These are phyloP conservation scores for Chalaropsis ovoidea DNA, from an alignment of 2,329 filamentous ascomycete species.

Conservation along the genomic window DNA sequence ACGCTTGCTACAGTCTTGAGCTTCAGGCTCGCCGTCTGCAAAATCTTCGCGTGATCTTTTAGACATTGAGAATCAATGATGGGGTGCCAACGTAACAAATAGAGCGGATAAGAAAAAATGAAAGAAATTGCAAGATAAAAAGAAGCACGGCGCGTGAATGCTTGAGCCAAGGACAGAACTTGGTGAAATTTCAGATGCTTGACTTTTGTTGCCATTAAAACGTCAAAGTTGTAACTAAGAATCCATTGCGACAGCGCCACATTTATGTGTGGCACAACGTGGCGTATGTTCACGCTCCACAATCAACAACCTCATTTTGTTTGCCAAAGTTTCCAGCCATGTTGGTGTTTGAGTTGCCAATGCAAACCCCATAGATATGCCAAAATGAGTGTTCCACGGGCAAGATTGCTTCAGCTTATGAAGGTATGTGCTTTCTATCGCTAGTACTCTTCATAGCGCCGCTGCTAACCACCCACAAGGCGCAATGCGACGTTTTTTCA, in stretches of 20 bases:
- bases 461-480: slow-evolving; percentile 41
- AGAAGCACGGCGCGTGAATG: neutral
- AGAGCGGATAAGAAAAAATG: neutral
- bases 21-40: slow-evolving; percentile 14
- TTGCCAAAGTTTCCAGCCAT: slow-evolving; percentile 16
- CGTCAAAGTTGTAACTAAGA: neutral
- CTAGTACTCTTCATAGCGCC: neutral
- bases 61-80: slow-evolving; percentile 15
- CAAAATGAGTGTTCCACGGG: slow-evolving; percentile 53
- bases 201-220: neutral
- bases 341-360: neutral
- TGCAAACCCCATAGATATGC: slow-evolving; percentile 26
- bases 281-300: slow-evolving; percentile 23
- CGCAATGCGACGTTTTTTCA: slow-evolving; percentile 84
- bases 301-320: slow-evolving; percentile 23
- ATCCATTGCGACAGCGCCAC: slow-evolving; percentile 23
- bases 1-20: slow-evolving; percentile 26
- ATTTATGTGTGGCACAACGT: slow-evolving; percentile 18
- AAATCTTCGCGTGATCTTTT: slow-evolving; percentile 24
- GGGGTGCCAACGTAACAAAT: neutral
- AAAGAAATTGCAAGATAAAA: neutral
- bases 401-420: slow-evolving; percentile 60
- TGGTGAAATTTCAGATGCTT: slow-evolving; percentile 15
- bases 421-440: slow-evolving; percentile 48
- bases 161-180: neutral